Base-by-base conservation (phyloP, 441 rosid genomes). In the Gossypium davidsonii region DNA sequence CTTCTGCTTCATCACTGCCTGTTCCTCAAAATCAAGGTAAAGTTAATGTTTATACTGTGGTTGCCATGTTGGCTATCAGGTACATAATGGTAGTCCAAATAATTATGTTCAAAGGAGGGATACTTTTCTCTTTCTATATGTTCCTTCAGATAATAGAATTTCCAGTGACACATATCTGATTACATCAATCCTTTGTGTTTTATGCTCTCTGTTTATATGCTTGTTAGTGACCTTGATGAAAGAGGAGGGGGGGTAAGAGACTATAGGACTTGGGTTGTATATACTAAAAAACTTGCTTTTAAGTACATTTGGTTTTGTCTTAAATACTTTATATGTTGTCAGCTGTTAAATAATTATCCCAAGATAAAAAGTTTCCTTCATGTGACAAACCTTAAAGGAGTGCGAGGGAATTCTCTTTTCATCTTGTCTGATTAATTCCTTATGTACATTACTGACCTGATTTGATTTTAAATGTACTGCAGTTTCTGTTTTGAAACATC, bases 11-110 rank as follows among this genome's bases (percentile, higher is more conserved):
- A 7, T 80, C 86, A 12, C 78, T 85, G 46, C 76, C 85, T 65
- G 76, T 83, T 71, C 78, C 73, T 12, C 78, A 84, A 46, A 85
- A 72, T 82, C 88, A 83, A 82, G 88, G 89, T 84, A 69, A 34
- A 18, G 48, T 72, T 77, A 31, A 49, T 58, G 52, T 14, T 46
- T 23, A 14, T 46, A 23, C 25, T n/a, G 6, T 46, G 56, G 46
- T 69, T 52, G 61, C 10, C 39, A 26, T 68, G 52, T 64, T 46
- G 70, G 70, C 31, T 1, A 15, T 4, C 1, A 5, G 1, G 9
- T 18, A 39, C 52, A 18, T 65, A 14, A 46, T 65, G 20, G 34
- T 48, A 23, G 37, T 46, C 7, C 10, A 48, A 66, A n/a, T 42
- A 46, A 46, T 66, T 10, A 12, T 46, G 17, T 39, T 42, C 20